These are phyloP conservation scores for Ascobolus immersus DNA, from an alignment of 495 filamentous ascomycete genomes.

Conservation along the genomic window DNA sequence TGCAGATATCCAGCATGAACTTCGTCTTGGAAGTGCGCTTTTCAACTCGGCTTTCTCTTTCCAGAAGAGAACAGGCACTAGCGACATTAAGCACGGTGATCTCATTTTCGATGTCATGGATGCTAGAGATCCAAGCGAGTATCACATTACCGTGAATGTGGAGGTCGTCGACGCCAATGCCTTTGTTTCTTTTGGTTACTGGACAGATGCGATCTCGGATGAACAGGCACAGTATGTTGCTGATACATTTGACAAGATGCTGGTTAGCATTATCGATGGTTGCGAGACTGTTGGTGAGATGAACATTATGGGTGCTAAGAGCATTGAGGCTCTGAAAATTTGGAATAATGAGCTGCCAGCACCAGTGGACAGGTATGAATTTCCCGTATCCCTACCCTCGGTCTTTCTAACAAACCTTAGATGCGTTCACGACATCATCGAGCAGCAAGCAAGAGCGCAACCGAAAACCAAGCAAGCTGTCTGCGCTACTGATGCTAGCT, in stretches of 20 bases:
- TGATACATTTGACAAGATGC: slow-evolving; percentile 29
- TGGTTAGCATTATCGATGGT: slow-evolving; percentile 22
- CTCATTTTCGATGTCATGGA: no score
- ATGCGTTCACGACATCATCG: slow-evolving; percentile 23
- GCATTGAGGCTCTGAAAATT: no score
- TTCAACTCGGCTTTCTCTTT: no score
- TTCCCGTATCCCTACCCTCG: slow-evolving; percentile 26
- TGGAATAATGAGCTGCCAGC: slow-evolving; percentile 1
- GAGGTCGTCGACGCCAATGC: slow-evolving; percentile 24
- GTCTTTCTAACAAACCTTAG: slow-evolving; percentile 23
- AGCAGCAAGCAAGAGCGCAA: slow-evolving; percentile 34
- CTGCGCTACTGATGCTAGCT: slow-evolving; percentile 31
- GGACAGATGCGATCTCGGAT: slow-evolving; percentile 23
- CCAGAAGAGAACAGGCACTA: no score
- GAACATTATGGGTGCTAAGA: no score
- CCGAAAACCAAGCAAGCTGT: slow-evolving; percentile 15
- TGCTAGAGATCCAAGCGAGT: slow-evolving; percentile 28
- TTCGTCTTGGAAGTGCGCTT: no score
- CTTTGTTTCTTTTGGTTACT: slow-evolving; percentile 28
- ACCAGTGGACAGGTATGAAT: slow-evolving; percentile 4
- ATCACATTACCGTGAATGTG: slow-evolving; percentile 20
- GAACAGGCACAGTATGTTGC: slow-evolving; percentile 28
- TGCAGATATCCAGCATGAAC: no score
- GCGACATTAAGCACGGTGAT: no score
- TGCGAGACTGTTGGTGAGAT: slow-evolving; percentile 9